Conservation (phyloP, 495 filamentous ascomycete species). For the Terfezia boudieri region DNA sequence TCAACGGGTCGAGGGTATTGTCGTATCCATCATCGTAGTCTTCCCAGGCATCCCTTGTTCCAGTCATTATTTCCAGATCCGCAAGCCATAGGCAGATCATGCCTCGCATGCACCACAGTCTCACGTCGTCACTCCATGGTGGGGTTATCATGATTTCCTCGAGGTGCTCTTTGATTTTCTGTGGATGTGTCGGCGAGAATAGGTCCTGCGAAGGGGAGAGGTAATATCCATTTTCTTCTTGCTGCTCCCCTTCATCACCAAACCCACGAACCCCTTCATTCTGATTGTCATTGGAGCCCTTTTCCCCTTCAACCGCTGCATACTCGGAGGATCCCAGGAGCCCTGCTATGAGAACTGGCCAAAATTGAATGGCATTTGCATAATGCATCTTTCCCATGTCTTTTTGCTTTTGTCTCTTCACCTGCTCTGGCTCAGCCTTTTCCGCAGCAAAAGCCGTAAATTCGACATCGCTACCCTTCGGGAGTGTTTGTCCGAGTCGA, state of each 20-base stretch:
- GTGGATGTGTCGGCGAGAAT: conserved; percentile 3
- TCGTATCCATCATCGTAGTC: neutral
- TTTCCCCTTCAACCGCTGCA: neutral
- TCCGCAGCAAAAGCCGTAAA: neutral
- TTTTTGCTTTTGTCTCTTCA: neutral
- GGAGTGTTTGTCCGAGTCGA: conserved; percentile 4
- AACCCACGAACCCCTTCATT: no score
- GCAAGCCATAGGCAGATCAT: conserved; percentile 15
- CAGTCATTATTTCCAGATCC: conserved; percentile 3
- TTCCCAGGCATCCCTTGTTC: neutral
- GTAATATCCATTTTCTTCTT: no score
- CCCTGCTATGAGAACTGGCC: neutral
- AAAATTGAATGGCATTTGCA: neutral
- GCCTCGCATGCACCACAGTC: conserved; percentile 9
- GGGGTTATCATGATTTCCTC: conserved; percentile 27
- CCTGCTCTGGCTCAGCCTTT: neutral
- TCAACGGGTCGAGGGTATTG: no score
- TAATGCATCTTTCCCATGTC: neutral
- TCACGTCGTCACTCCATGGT: conserved; percentile 9
- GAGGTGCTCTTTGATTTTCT: conserved; percentile 32
- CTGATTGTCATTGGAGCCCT: no score
- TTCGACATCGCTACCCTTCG: neutral
- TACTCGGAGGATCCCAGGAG: neutral
- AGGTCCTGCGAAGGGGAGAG: no score
- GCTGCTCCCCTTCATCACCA: no score